A percentile compares a stretch with the other conserved stretches of the same genome.
Conservation (phyloP, 257 asterid genomes). For the Striga asiatica region DNA sequence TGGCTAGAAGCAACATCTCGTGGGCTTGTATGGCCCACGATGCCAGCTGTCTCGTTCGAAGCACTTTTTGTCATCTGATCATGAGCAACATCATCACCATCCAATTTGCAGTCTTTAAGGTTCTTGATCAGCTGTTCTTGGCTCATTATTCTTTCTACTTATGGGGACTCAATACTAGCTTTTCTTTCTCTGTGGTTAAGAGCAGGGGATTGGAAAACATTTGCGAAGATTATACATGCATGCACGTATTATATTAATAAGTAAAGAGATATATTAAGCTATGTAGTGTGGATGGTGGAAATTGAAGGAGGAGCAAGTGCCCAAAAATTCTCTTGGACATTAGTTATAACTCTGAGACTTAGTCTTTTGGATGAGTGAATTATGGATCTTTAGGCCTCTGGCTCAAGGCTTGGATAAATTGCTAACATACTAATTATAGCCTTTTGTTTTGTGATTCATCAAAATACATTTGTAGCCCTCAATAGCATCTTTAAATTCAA, state of each 20-base stretch:
- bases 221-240: background rate
- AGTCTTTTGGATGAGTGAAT: background rate
- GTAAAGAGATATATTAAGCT: background rate
- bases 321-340: background rate
- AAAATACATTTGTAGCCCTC: no score
- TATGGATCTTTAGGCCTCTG: no score
- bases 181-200: no score
- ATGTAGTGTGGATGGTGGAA: background rate
- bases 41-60: background rate
- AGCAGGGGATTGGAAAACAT: background rate
- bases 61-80: background rate
- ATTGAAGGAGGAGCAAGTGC: background rate
- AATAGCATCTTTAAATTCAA: no score
- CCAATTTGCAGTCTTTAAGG: conserved; percentile 6
- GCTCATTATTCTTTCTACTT: conserved; percentile 28
- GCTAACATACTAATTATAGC: no score
- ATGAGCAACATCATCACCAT: background rate
- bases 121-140: conserved; percentile 41
- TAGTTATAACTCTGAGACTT: background rate
- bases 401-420: no score
- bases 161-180: no score
- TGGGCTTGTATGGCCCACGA: background rate
- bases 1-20: conserved; percentile 12
- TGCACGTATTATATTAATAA: background rate
- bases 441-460: no score